Base-by-base conservation (phyloP, 305 asterid species). In the Solanum hybrid region DNA sequence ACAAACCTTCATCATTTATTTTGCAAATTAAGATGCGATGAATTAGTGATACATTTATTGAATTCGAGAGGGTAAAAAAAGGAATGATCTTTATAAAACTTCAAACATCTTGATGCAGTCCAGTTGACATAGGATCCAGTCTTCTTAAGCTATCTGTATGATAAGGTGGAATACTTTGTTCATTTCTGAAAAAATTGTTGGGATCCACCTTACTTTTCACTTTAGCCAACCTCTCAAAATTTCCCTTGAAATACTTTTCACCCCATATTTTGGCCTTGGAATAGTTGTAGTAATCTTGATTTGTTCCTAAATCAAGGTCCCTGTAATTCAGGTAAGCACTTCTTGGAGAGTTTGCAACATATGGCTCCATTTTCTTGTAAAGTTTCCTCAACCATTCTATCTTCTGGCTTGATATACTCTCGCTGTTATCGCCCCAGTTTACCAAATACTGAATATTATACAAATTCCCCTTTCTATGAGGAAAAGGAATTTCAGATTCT, bases 161-260 rank as follows among this genome's bases (percentile, higher is more conserved):
- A 45, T 82, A 22, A 81, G 86, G 87, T 56, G 98, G 98, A 4
- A 94, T 94, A 69, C 96, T 95, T 86, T 95, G 98, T 72, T 95
- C 96, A 24, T 93, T 93, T 88, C 95, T 92, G 64, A 93, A 95
- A 13, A 95, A 88, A 51, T 95, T 95, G 2, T 87, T 92, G 2
- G 96, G 95, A 89, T 95, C 96, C 69, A 94, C 95, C 6, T 27
- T 27, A 6, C 89, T 93, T 88, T 95, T 95, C 15, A 94, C 88
- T 29, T 89, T 92, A 27, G 93, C 96, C 94, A 95, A 88, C 90
- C 95, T 90, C 66, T 94, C 92, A 51, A 94, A 94, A 40, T 95
- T 95, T 11, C 89, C 79, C 90, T 93, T 94, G 93, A 94, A 95
- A 89, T 95, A 95, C 78, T 94, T 94, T 35, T 32, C 89, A 35